Conservation (phyloP, 1,284 basidiomycete genomes). For the Stygiomarasmius scandens region DNA sequence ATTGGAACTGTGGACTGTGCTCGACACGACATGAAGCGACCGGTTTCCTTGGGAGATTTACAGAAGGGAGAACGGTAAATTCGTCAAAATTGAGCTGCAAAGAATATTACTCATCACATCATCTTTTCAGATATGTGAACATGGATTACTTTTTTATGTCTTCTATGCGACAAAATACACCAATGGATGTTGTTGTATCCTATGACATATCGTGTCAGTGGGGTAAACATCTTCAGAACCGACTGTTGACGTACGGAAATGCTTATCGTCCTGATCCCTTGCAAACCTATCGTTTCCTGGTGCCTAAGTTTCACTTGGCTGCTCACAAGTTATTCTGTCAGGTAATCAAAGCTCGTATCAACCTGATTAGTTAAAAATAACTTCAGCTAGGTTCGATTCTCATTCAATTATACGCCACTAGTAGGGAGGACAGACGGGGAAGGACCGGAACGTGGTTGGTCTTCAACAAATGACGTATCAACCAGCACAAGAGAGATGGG, state of each 20-base stretch:
- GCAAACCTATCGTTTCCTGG: background rate
- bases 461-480: slow-evolving; percentile 8
- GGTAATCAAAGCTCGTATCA: no score
- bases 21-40: slow-evolving; percentile 20
- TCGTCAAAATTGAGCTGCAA: no score
- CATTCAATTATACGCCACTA: slow-evolving; percentile 12
- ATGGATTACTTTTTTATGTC: slow-evolving; percentile 30
- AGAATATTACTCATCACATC: no score
- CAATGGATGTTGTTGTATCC: slow-evolving; percentile 17
- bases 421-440: slow-evolving; percentile 20
- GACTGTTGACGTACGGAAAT: no score
- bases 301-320: slow-evolving; percentile 21
- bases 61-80: slow-evolving; percentile 26
- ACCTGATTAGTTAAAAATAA: no score
- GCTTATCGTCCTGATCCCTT: no score
- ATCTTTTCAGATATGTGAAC: slow-evolving; percentile 31
- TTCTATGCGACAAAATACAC: slow-evolving; percentile 1
- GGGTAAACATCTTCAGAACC: background rate
- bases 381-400: slow-evolving; percentile 12
- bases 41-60: slow-evolving; percentile 21
- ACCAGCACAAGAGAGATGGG: slow-evolving; percentile 20
- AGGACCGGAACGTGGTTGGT: slow-evolving; percentile 16
- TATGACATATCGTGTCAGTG: slow-evolving; percentile 33
- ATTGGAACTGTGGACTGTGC: slow-evolving; percentile 15
- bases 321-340: slow-evolving; percentile 16